Conservation (phyloP, 2,329 filamentous ascomycete genomes). For the Penicillium aurantiogriseum region DNA sequence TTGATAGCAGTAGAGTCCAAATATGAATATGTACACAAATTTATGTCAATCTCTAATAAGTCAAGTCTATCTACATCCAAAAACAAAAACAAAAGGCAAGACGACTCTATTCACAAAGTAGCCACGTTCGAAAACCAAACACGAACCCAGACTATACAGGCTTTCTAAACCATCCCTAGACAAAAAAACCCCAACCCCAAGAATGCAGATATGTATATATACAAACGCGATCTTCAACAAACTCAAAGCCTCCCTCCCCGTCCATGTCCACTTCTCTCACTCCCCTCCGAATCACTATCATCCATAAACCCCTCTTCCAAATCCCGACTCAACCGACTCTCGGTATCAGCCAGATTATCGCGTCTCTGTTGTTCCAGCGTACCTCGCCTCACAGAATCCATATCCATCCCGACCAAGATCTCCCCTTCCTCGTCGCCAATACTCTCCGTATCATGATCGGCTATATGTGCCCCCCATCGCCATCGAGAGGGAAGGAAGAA, state of each 20-base stretch:
- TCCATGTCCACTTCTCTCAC: conserved; percentile 32
- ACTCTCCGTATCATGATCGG: conserved; percentile 54
- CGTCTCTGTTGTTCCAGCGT: conserved; percentile 42
- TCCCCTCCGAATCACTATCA: conserved; percentile 63
- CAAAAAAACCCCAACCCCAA: not conserved
- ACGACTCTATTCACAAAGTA: not conserved
- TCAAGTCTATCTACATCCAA: not conserved
- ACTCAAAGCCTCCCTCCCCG: conserved; percentile 15
- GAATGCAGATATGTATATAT: not conserved
- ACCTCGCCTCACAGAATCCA: conserved; percentile 49
- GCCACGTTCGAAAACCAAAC: not conserved
- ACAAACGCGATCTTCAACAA: not conserved
- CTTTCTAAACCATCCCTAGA: not conserved
- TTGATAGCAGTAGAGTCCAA: too few relatives aligned
- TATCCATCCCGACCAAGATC: conserved; percentile 52
- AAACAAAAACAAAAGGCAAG: not conserved
- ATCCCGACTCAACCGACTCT: conserved; percentile 70
- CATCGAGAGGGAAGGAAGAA: conserved; percentile 46
- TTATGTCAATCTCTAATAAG: not conserved
- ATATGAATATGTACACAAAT: not conserved
- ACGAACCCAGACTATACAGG: not conserved
- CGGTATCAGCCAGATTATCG: conserved; percentile 41
- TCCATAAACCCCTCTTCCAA: conserved; percentile 73
- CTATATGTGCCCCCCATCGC: conserved; percentile 44
- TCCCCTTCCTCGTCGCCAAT: conserved; percentile 67